Evolutionary conservation across 73 alveolate genomes (phyloP), one percentile per base, ranked within the genome.

Genomic region (Tetrahymena borealis): DNA sequence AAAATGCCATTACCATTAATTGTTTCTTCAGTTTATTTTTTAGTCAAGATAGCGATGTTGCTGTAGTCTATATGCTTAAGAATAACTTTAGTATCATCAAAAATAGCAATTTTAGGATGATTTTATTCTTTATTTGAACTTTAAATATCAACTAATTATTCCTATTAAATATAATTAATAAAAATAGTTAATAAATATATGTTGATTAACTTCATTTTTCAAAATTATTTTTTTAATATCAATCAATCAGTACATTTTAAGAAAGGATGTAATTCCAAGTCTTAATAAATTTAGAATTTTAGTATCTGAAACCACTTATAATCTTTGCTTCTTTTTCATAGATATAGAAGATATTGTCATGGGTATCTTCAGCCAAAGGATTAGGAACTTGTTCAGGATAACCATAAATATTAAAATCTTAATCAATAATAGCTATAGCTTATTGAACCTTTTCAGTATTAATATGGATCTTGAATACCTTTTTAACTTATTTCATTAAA

Each of bases 41-140:
- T 60, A 31, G 93, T 85, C 78, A 93, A 85, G 2, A 93, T 15
- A 13, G 95, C 95, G 43, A 93, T 79, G 78, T 93, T 93, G n/a
- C 93, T 79, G 37, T 93, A 78, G 33, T 93, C 95, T n/a, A 93
- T 93, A 32, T 79, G 78, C 78, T 93, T 93, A 28, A 31, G 91
- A 32, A 93, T 85, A n/a, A 93, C 93, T 85, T 93, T 93, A 79
- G 41, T 93, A 31, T 93, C 95, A 85, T 93, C 95, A 91, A 91
- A 93, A 7, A 93, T 38, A 4, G 95, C 95, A 2, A 93, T 90
- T 93, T 92, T 93, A 15, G 95, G 95, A 41, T 79, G 90, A 10
- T 93, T 92, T 85, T 85, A 33, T 60, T 60, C 85, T 16, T 60
- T 60, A 9, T 60, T 60, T 10, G 85, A 60, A 18, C 85, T 60